Base-by-base conservation (phyloP, 139 green algal genomes). In the Asterochloris sp. region DNA sequence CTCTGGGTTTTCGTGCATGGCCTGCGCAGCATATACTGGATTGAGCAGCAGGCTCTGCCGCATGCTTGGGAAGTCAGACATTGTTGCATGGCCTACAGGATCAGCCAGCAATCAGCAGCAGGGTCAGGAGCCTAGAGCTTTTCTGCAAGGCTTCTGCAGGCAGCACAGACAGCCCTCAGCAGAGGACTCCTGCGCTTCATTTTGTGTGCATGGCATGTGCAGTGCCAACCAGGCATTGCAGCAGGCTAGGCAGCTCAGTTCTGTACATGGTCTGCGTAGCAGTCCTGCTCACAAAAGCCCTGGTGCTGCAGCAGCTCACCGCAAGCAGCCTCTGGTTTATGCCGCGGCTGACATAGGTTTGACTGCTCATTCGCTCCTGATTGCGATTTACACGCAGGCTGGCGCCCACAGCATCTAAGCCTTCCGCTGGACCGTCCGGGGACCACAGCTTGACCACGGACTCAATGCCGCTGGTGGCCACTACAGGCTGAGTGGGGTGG, bases 401-500 rank as follows among this genome's bases (percentile, higher is more conserved):
- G 17, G 17, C 60, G 26, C 24, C 13, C n/a, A 62, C 28, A 17
- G 63, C 19, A 27, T 81, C 77, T 12, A 73, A 14, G 15, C 61
- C n/a, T 38, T 23, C 24, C 4, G n/a, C 24, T 0, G 77, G 54
- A 11, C 47, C 69, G 47, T 61, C 73, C 9, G 90, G 88, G 0
- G 47, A 74, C 90, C 91, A 94, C 74, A 96, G 82, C 62, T 87
- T 83, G 16, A 98, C 81, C 0, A 91, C 89, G 27, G 69, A 68
- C 85, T 98, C 94, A 47, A 98, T 96, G 82, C 95, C 95, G 63
- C 85, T 92, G 60, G 94, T 98, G 61, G 95, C 95, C 17, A 98
- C 84, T 62, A 96, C 82, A 0, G 92, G 87, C 76, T 91, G 83
- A n/a, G 77, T 85, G 14, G 94, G 95, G 89, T 98, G 94, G 54